Percentiles rank a stretch among this genome's conserved stretches.
These are phyloP conservation scores for Entrophospora sp. DNA, from an alignment of 192 early-diverging fungal species.

Conservation along the genomic window DNA sequence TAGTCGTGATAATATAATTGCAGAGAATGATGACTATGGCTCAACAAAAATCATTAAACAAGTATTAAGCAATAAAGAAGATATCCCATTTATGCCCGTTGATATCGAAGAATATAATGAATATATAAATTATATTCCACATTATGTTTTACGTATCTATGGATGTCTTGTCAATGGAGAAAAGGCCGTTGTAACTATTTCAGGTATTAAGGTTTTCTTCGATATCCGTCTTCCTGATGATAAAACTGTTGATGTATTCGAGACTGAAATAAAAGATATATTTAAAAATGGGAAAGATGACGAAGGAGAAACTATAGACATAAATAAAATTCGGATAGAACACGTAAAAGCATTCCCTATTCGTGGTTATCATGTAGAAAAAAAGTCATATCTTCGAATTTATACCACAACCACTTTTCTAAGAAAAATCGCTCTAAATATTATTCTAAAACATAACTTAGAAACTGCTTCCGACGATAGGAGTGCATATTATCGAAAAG, in stretches of 20 bases:
- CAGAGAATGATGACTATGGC: too few relatives aligned
- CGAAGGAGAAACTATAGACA: not conserved
- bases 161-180: not conserved
- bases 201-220: not conserved
- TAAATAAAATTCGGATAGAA: not conserved
- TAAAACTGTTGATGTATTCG: not conserved
- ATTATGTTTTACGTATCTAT: not conserved
- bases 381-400: slow-evolving; percentile 4
- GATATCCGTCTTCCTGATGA: not conserved
- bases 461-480: slow-evolving; percentile 8
- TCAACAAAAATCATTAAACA: too few relatives aligned
- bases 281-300: not conserved
- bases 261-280: not conserved
- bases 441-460: not conserved
- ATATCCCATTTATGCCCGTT: not conserved
- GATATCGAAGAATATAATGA: not conserved
- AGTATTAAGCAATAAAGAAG: too few relatives aligned
- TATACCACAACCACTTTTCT: not conserved
- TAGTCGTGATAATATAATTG: too few relatives aligned
- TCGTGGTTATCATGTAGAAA: slow-evolving; percentile 1
- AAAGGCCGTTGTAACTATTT: not conserved
- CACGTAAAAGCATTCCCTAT: not conserved
- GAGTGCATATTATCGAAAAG: not conserved
- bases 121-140: not conserved
- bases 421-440: not conserved